Percentiles rank a stretch among this genome's conserved stretches.
Evolutionary conservation across 1,284 basidiomycete species (phyloP).

Genomic region (Ceratobasidium sp.): DNA sequence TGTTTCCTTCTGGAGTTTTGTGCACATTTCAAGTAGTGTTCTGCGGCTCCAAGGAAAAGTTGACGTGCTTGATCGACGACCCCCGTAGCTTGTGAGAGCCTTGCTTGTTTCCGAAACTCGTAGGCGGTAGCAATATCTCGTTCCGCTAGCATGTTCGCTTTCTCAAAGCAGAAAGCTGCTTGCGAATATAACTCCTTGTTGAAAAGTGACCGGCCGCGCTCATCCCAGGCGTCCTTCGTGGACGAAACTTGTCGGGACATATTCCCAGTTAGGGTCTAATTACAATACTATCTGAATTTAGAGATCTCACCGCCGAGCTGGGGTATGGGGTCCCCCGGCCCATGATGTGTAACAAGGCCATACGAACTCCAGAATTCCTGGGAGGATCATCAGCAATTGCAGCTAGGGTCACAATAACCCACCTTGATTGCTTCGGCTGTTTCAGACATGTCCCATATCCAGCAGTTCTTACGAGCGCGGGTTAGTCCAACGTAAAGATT

Average conservation of each 20-base stretch:
- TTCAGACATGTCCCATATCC: background rate
- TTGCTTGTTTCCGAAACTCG: constrained; percentile 53
- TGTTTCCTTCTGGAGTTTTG: background rate
- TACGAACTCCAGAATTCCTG: constrained; percentile 55
- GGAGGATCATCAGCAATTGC: background rate
- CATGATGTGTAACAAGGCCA: constrained; percentile 54
- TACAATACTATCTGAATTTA: background rate
- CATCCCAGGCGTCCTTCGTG: constrained; percentile 61
- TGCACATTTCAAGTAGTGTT: constrained; percentile 53
- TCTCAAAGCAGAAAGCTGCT: constrained; percentile 66
- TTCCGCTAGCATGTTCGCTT: constrained; percentile 57
- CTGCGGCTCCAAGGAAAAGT: constrained; percentile 55
- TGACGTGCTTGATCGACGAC: constrained; percentile 45
- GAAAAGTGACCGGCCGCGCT: constrained; percentile 60
- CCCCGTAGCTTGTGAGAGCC: constrained; percentile 48
- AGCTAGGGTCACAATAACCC: background rate
- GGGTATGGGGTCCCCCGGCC: too few species aligned
- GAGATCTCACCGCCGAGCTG: constrained; percentile 52
- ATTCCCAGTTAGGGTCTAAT: background rate
- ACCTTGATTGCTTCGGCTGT: background rate
- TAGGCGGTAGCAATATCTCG: constrained; percentile 57
- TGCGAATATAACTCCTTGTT: constrained; percentile 59
- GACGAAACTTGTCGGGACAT: constrained; percentile 49
- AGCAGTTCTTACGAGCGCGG: too few species aligned
- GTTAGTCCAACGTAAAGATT: constrained; percentile 29